Percentiles rank a stretch among this genome's conserved stretches.
Conservation (phyloP, 2,329 filamentous ascomycete genomes). For the Fusarium marasasianum region DNA sequence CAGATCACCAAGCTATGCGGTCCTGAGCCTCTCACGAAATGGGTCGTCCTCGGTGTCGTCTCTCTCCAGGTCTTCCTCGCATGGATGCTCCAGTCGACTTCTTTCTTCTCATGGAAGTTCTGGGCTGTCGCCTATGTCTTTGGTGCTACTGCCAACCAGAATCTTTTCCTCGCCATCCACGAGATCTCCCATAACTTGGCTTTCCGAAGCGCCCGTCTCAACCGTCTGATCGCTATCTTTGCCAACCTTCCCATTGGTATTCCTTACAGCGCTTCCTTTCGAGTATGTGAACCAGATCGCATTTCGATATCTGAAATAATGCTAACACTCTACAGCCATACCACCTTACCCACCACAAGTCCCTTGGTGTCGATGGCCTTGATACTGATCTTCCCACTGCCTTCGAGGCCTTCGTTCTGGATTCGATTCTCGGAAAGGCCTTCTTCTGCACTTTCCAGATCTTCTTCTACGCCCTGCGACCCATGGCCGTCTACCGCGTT, state of each 20-base stretch:
- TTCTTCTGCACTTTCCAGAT: conserved; percentile 99
- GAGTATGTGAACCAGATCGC: conserved; percentile 62
- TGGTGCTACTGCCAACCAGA: conserved; percentile 96
- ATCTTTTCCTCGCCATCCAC: conserved; percentile 97
- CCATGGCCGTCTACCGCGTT: conserved; percentile 92
- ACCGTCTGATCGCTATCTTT: conserved; percentile 88
- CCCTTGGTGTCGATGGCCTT: conserved; percentile 92
- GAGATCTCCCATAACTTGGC: conserved; percentile 98
- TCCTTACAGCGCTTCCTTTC: conserved; percentile 95
- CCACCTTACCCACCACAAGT: conserved; percentile 99
- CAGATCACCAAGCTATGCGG: conserved; percentile 97
- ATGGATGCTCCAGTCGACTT: conserved; percentile 77
- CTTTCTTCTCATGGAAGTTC: conserved; percentile 86
- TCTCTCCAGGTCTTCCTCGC: conserved; percentile 81
- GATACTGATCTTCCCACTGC: conserved; percentile 96
- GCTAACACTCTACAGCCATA: conserved; percentile 72
- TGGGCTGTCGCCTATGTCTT: conserved; percentile 89
- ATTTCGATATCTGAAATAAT: conserved; percentile 15
- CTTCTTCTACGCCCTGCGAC: conserved; percentile 95
- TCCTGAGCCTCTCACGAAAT: conserved; percentile 95
- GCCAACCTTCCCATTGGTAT: conserved; percentile 96
- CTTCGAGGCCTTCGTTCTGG: conserved; percentile 89
- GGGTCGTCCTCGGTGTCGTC: conserved; percentile 86
- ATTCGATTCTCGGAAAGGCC: conserved; percentile 94
- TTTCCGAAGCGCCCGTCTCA: conserved; percentile 81